Base-by-base conservation (phyloP, 371 early-diverging fungal species). In the Circinella umbellata region DNA sequence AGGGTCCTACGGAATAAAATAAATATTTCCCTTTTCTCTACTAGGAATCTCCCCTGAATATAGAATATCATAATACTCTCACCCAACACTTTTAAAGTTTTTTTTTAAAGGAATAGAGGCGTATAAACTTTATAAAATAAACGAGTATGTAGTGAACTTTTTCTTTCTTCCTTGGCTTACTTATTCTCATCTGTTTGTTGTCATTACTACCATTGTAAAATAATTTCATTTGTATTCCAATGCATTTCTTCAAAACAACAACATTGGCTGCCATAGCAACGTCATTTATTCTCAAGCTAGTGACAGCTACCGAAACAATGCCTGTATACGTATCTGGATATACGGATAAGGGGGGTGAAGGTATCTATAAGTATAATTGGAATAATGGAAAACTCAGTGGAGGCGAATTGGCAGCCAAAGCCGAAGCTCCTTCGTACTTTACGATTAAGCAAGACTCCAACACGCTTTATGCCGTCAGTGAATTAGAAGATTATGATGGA, bases 281-380 rank as follows among this genome's bases (percentile, higher is more conserved):
- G 15, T 27, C 49, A n/a, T 10, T 63, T 48, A 63, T 63, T 48
- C 63, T 49, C 27, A 18, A 46, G 20, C 63, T 34, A 17, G 39
- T 15, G 39, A 48, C 47, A 34, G 36, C 35, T 57, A 20, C 11
- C 18, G 27, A 11, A 57, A 51, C 57, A 20, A 63, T 67, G 27
- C 55, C 74, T 35, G 75, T 79, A 35, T 85, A 82, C 39, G 75
- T 85, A 9, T 82, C 82, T 54, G 82, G 82, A 34, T 82, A 82
- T 70, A 79, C 82, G 14, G 66, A 70, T 46, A 70, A 74, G 13
- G 61, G 71, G 13, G 71, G 76, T 15, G 60, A 70, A 38, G 85
- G 85, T 34, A 80, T 85, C 20, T 85, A 82, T 54, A 51, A 54
- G 35, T 85, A 82, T 51, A 61, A 63, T 11, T 82, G 80, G 55